Percentiles rank a stretch among this genome's conserved stretches.
phyloP scores from a whole-genome alignment of 2,329 filamentous ascomycete genomes.

The Diplodia seriata region DNA sequence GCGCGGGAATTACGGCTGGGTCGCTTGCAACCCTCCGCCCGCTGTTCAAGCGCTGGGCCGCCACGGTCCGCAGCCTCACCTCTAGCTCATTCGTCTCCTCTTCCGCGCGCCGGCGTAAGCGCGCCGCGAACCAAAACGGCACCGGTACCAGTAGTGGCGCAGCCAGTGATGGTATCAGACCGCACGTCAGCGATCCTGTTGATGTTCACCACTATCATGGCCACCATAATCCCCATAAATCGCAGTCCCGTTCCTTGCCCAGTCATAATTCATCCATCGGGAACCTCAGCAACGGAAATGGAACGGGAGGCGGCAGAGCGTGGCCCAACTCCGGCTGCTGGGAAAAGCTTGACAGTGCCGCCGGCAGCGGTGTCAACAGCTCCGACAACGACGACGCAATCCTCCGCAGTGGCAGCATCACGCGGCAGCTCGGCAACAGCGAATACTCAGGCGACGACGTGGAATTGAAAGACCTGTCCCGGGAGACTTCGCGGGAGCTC shows the following conservation, averaged over 20 bases:
- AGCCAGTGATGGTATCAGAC: not conserved
- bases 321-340: conserved; percentile 3
- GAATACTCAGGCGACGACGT: not conserved
- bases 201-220: not conserved
- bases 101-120: not conserved
- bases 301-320: not conserved
- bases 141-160: not conserved
- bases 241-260: not conserved
- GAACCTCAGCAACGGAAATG: not conserved
- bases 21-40: conserved; percentile 61
- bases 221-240: not conserved
- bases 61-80: conserved; percentile 14
- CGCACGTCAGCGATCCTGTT: not conserved
- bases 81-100: conserved; percentile 11
- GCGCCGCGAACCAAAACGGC: not conserved
- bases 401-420: not conserved
- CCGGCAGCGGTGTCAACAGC: not conserved
- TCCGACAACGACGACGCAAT: not conserved
- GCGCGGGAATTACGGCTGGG: conserved; percentile 54
- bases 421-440: not conserved
- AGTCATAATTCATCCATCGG: conserved; percentile 1
- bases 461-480: conserved; percentile 6
- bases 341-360: conserved; percentile 1
- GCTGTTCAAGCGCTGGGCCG: conserved; percentile 45
- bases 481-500: not conserved